A percentile compares a stretch with the other conserved stretches of the same genome.
phyloP scores from a whole-genome alignment of 768 basidiomycete species.

The Lactarius hengduanensis region DNA sequence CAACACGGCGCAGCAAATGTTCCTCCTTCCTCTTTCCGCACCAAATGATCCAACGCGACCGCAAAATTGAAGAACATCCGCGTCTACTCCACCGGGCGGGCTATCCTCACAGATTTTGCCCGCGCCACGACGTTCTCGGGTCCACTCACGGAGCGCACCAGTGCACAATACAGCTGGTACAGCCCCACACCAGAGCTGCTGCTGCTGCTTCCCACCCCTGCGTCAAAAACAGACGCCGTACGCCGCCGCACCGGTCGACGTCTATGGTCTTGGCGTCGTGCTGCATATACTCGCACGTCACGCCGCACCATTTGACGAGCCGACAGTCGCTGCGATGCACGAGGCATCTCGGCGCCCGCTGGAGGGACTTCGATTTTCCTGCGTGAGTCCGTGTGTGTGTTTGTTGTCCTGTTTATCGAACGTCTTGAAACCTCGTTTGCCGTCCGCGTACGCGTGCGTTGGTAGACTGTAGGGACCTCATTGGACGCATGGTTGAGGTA shows the following conservation, averaged over 20 bases:
- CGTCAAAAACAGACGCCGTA: slow-evolving; percentile 1
- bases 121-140: not conserved
- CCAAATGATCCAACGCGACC: slow-evolving; percentile 3
- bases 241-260: slow-evolving; percentile 7
- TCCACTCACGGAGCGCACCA: not conserved
- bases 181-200: slow-evolving; percentile 7
- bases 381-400: not conserved
- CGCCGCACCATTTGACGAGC: not conserved
- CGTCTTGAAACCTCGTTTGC: not conserved
- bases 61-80: slow-evolving; percentile 6
- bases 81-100: not conserved
- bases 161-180: slow-evolving; percentile 7
- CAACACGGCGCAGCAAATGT: slow-evolving; percentile 7
- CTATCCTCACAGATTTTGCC: slow-evolving; percentile 8
- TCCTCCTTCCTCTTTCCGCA: no score
- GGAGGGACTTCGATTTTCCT: not conserved
- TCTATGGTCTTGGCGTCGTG: slow-evolving; percentile 17
- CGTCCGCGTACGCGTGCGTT: not conserved
- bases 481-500: slow-evolving; percentile 1
- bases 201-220: not conserved
- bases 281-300: slow-evolving; percentile 5
- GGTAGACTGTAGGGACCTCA: slow-evolving; percentile 10
- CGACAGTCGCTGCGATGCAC: not conserved
- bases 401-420: not conserved
- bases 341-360: slow-evolving; percentile 3